Base-by-base conservation (phyloP, 2,329 filamentous ascomycete species). In the Epichloe uncinata region DNA sequence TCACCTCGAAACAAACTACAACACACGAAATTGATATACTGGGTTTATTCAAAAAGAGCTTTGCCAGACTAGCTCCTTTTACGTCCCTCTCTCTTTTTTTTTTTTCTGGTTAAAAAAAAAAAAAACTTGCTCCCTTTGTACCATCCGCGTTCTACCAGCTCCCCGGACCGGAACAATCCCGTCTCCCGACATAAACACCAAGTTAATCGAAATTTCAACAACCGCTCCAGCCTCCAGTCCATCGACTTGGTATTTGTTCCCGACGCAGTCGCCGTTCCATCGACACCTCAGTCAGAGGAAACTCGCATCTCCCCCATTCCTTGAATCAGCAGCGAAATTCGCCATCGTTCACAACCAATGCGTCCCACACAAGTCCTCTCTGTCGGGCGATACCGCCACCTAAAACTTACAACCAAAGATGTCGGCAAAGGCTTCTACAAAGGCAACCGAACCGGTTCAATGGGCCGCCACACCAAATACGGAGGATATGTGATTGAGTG, bases 381-480 rank as follows among this genome's bases (percentile, higher is more conserved):
- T 59, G 71, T 81, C 61, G 71, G 81, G 64, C 77, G 79, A 51
- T 78, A 88, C 61, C 79, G 82, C 68, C 88, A 91, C 63, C 73
- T 90, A 52, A 76, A 78, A 48, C 79, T 98, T 62, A 96, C 87
- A 12, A 95, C 91, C 58, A 98, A 98, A 71, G 84, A 93, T 69
- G 84, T 91, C 65, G 86, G 85, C 66, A 87, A 88, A 64, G 91
- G 90, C 58, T 98, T 84, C 79, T 98, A 98, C 81, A 97, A 97
- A 76, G 93, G 93, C 64, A 96, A 85, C 60, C 78, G 90, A 44
- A 84, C 88, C 1, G 93, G 93, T 2, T 81, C 85, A 41, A 89
- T 94, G 81, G 93, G 93, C 66, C 70, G 74, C 13, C 87, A 94
- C 70, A 90, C 86, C 49, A 85, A 86, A 65, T 79, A 81, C 64